Base-by-base conservation (phyloP, 1,139 yeast genomes). In the Candida sp. region DNA sequence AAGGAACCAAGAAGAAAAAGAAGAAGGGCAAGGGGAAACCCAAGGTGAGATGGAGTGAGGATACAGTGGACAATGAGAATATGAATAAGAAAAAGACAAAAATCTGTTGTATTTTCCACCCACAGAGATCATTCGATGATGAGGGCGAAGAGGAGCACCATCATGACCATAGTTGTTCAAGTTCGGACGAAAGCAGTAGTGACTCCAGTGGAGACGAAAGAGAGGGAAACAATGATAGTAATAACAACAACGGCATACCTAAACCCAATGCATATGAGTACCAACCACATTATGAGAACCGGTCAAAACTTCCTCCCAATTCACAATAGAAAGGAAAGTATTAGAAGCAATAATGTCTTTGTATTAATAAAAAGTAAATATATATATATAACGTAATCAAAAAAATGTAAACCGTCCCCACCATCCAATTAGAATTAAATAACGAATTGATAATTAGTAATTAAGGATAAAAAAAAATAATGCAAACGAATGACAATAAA, bases 31-130 rank as follows among this genome's bases (percentile, higher is more conserved):
- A 63, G 51, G 57, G 65, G 37, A 66, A 68, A 49, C 78, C 85
- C 3, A 77, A 78, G 42, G 97, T 93, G 0, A 76, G 86, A 51
- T 93, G 98, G 97, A 78, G 85, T 4, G 90, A 88, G 42, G 96
- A 86, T 47, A 94, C 91, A 4, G 77, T 93, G 5, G 98, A 93
- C 68, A 93, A 93, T 64, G 99, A 93, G 68, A 73, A 88, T 65
- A 77, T 94, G 88, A 82, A 87, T 63, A 89, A 83, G 73, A 93
- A 93, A 72, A 92, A 91, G 67, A 83, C 96, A 22, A 94, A 93
- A 68, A 87, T 93, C n/a, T 94, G 99, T 66, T 93, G 99, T 60
- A 93, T 94, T 25, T 94, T 88, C 72, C 97, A 91, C 63, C 97
- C 97, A 2, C 88, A 87, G 47, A 76, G 85, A 37, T 87, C 84